A percentile compares a stretch with the other conserved stretches of the same genome.
Evolutionary conservation across 2,329 filamentous ascomycete species (phyloP).

Genomic region (Rhynchosporium graminicola): DNA sequence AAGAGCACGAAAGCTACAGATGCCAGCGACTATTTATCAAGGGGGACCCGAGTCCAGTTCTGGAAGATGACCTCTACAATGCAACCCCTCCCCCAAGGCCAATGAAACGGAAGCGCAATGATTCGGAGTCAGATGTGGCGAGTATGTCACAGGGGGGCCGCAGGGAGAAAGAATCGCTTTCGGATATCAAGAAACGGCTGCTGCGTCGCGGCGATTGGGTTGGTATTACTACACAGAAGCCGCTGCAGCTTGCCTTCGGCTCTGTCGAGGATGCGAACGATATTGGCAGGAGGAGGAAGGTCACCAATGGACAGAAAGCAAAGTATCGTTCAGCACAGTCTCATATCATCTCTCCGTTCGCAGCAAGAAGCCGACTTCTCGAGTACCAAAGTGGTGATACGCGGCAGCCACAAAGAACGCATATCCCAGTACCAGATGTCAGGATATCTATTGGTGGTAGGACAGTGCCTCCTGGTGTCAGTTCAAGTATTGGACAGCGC

Average conservation of each 20-base stretch:
- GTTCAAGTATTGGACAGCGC: conserved; percentile 32
- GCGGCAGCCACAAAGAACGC: background rate
- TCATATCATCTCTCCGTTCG: conserved; percentile 29
- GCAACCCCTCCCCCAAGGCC: conserved; percentile 29
- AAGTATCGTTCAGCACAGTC: conserved; percentile 28
- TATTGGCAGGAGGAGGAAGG: conserved; percentile 36
- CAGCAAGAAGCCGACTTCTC: conserved; percentile 2
- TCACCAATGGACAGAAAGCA: conserved; percentile 32
- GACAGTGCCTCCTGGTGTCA: conserved; percentile 31
- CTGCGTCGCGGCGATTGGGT: conserved; percentile 39
- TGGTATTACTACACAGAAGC: conserved; percentile 34
- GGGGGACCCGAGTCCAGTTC: conserved; percentile 12
- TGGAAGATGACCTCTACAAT: conserved; percentile 33
- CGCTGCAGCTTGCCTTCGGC: conserved; percentile 30
- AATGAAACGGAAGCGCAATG: conserved; percentile 21
- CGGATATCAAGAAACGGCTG: conserved; percentile 35
- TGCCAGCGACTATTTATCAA: conserved; percentile 10
- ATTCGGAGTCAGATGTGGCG: conserved; percentile 11
- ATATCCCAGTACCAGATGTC: conserved; percentile 28
- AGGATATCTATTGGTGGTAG: conserved; percentile 37
- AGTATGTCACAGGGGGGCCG: conserved; percentile 10
- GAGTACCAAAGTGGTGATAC: background rate
- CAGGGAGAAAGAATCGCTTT: conserved; percentile 25
- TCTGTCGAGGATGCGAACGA: conserved; percentile 29
- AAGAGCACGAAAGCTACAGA: background rate